Base-by-base conservation (phyloP, 176 grass and related monocot species). In the Aechmea fasciata region DNA sequence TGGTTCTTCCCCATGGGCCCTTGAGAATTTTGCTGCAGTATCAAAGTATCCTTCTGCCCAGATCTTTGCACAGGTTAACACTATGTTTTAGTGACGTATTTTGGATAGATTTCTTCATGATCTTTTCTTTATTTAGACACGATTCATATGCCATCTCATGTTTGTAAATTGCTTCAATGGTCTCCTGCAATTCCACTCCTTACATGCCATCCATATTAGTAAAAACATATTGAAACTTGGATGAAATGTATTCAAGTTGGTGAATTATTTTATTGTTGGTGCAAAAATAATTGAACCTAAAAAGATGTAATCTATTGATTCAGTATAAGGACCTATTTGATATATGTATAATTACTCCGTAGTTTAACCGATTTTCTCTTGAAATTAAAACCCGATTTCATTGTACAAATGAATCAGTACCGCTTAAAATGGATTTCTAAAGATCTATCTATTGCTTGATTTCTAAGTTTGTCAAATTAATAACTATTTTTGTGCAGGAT, bases 21-120 rank as follows among this genome's bases (percentile, higher is more conserved):
- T 99, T 74, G 94, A 99, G 72, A 93, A 67, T 66, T 99, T 83
- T 85, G 94, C 89, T 64, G 71, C 87, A 62, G 94, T 85, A 22
- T 82, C 89, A 13, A 99, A 99, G 77, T 85, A 99, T 59, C 94
- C 94, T 76, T 92, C 89, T 79, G 87, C 79, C 69, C 77, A 87
- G 79, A 85, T 99, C 71, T 83, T 85, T 82, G 85, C 87, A 84
- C 89, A 99, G 89, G 94, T 99, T 75, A 64, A 48, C 49, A 48
- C 64, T 11, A 71, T 66, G 67, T 57, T 20, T 76, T 85, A 52
- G 59, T 47, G 11, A 53, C 15, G 20, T 22, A 41, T 41, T 41
- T 41, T 41, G 33, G 33, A 41, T 41, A 41, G 5, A 41, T 71
- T 75, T 57, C 49, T 48, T 52, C 11, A 28, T 28, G 17, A 75